Evolutionary conservation across 331 rosid genomes (phyloP).

Genomic region (Arachis monticola): DNA sequence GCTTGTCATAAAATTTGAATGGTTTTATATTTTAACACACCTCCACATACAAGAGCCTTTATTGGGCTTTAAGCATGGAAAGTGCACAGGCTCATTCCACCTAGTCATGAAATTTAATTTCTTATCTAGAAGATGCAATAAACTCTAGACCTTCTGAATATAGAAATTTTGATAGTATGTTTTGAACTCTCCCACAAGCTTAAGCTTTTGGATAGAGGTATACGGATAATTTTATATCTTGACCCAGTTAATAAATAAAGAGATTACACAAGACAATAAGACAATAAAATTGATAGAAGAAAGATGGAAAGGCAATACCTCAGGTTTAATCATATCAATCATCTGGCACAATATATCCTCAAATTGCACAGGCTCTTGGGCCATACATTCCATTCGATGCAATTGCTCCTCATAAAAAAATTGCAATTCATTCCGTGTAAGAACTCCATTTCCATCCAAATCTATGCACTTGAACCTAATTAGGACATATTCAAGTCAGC

Average conservation of each 20-base stretch:
- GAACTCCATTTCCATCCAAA: constrained; percentile 95
- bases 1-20: not conserved
- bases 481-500: constrained; percentile 39
- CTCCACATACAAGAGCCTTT: too few relatives aligned
- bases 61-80: too few relatives aligned
- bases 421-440: constrained; percentile 93
- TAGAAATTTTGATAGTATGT: too few relatives aligned
- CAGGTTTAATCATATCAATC: constrained; percentile 93
- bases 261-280: not conserved
- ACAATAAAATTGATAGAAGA: constrained; percentile 28
- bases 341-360: constrained; percentile 99
- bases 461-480: constrained; percentile 97
- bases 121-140: too few relatives aligned
- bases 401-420: constrained; percentile 99
- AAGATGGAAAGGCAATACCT: constrained; percentile 62
- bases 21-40: too few relatives aligned
- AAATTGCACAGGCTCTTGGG: constrained; percentile 98
- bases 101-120: too few relatives aligned
- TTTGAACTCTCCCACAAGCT: too few relatives aligned
- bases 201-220: too few relatives aligned
- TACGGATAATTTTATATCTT: too few relatives aligned
- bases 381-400: constrained; percentile 99
- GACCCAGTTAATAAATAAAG: too few relatives aligned
- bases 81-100: too few relatives aligned
- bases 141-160: too few relatives aligned